Base-by-base conservation (phyloP, 2,329 filamentous ascomycete genomes). In the Epichloe baconii region DNA sequence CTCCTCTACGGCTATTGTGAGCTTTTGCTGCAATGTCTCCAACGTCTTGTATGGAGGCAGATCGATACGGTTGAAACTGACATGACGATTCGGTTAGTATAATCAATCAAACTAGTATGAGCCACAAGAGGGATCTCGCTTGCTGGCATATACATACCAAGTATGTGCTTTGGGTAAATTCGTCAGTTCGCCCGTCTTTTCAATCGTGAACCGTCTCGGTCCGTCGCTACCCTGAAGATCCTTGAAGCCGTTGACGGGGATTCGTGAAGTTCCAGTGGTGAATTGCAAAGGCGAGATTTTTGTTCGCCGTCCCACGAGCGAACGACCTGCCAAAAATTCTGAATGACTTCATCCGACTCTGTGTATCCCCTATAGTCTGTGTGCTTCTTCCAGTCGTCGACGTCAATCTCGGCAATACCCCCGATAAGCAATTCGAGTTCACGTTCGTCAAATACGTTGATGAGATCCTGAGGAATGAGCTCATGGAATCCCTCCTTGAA, bases 351-450 rank as follows among this genome's bases (percentile, higher is more conserved):
- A 62, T 98, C 93, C 52, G 84, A 89, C 71, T 98, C 93, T 10
- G 94, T 96, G 77, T 98, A 98, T 50, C 93, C 93, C 60, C 93
- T 86, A 70, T 98, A 98, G 65, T 98, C 93, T 45, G 93, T 98
- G 72, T 98, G 93, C 76, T 98, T 98, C 85, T 98, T 97, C 93
- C 93, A 98, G 70, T 98, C 93, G 54, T 98, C 93, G 15, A 98
- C 91, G 63, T 98, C 93, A 59, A 98, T 98, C 70, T 98, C 93
- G n/a, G 93, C 93, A 61, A 98, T 98, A 77, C 93, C 93, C 58
- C 93, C 93, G 64, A 98, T 97, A 59, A 98, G 78, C 59, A 98
- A 73, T 70, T 98, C 93, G 46, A 98, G 76, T 70, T 98, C 93
- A 62, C 93, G 86, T 75, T 98, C 93, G 64, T 98, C 93, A 63